Base-by-base conservation (phyloP, 257 asterid genomes). In the Solanum clarkiae region DNA sequence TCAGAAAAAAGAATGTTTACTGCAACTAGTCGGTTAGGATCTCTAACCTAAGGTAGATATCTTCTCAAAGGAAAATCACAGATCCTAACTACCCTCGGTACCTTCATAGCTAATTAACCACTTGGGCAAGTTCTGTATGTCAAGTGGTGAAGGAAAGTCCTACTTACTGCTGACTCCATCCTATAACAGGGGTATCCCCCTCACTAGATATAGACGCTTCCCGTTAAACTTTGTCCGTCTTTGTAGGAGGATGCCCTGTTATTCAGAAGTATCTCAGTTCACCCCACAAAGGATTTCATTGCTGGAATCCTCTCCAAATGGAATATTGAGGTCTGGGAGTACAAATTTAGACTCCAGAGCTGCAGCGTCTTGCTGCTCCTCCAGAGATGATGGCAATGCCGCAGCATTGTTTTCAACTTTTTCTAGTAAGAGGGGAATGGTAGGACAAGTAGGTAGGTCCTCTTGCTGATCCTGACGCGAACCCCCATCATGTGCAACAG, bases 251-350 rank as follows among this genome's bases (percentile, higher is more conserved):
- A 51, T 47, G 44, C 79, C 63, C 11, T 24, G 60, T 17, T 8
- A 29, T 63, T 62, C 65, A 7, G n/a, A 24, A 26, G 65, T 26
- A 63, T 63, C n/a, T 68, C 60, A 82, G 49, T 18, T 44, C 85
- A 63, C 60, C 40, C 80, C 86, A 36, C 80, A 81, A 1, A 59
- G 29, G 68, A 66, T 71, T 47, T 51, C 86, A 24, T 26, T 4
- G 53, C 83, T 85, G 15, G 89, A 77, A 26, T 84, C 88, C 70
- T 85, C 91, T 56, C 82, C 93, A 36, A 91, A 47, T 3, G 91
- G 90, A 60, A 91, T 85, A 80, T 91, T 91, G 62, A 91, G 89
- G 44, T 91, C 93, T 3, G 93, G 93, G 63, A 91, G 91, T 32
- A 68, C 88, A 79, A 87, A 81, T 11, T 85, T 85, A 77, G 49